Conservation (phyloP, 345 rosid species). For the Salix purpurea region DNA sequence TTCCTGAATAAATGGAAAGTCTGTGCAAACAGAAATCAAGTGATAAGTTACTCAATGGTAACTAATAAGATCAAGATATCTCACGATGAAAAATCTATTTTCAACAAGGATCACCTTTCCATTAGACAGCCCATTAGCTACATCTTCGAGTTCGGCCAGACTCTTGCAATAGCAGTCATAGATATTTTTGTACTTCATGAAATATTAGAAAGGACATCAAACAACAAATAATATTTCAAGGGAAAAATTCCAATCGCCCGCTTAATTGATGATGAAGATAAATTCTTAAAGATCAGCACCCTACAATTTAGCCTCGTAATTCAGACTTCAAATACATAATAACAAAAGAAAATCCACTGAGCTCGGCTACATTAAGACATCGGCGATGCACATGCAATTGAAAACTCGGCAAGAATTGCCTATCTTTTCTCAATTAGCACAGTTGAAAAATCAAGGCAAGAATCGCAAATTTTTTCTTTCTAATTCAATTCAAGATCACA, state of each 20-base stretch:
- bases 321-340: neutral
- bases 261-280: neutral
- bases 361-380: neutral
- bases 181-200: neutral
- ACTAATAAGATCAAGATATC: neutral
- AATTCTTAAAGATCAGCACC: neutral
- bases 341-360: neutral
- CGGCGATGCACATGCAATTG: neutral
- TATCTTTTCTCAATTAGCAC: neutral
- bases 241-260: neutral
- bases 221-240: neutral
- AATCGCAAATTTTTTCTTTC: neutral
- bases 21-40: neutral
- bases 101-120: neutral
- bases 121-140: neutral
- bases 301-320: neutral
- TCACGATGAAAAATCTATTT: neutral
- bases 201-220: neutral
- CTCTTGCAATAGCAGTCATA: neutral
- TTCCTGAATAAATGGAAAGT: neutral
- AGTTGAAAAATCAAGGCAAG: neutral
- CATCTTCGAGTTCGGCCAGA: neutral
- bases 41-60: neutral
- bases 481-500: neutral
- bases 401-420: neutral